Percentiles rank a stretch among this genome's conserved stretches.
phyloP scores from a whole-genome alignment of 768 basidiomycete genomes.

The Inosperma sp. region DNA sequence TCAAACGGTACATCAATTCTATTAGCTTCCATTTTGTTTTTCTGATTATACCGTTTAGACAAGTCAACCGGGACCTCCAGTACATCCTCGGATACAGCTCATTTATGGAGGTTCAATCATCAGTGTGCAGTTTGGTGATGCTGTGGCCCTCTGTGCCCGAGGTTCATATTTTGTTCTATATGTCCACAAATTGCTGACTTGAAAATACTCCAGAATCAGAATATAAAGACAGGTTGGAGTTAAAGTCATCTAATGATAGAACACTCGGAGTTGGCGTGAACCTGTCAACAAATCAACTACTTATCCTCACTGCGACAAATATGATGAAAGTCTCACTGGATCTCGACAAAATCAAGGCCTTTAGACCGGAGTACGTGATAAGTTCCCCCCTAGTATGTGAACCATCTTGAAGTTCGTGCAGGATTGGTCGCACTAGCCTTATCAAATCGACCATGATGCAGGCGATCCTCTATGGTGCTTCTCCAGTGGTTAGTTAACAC shows the following conservation, averaged over 20 bases:
- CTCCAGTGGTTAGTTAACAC: constrained; percentile 47
- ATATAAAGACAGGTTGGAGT: constrained; percentile 66
- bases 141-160: constrained; percentile 65
- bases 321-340: constrained; percentile 67
- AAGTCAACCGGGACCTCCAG: constrained; percentile 60
- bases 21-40: not conserved
- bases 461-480: constrained; percentile 72
- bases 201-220: constrained; percentile 49
- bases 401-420: constrained; percentile 20
- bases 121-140: constrained; percentile 70
- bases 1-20: constrained; percentile 53
- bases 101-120: constrained; percentile 55
- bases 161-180: constrained; percentile 33
- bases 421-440: constrained; percentile 59
- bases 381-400: constrained; percentile 22
- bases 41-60: constrained; percentile 38
- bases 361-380: constrained; percentile 68
- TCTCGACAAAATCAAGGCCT: constrained; percentile 53
- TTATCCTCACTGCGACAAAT: constrained; percentile 61
- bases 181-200: not conserved
- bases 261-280: constrained; percentile 67
- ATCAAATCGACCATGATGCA: constrained; percentile 80
- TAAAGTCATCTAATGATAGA: constrained; percentile 62
- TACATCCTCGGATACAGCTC: constrained; percentile 64
- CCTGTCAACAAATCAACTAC: constrained; percentile 42